Percentiles rank a stretch among this genome's conserved stretches.
These are phyloP conservation scores for Phytopythium cucurbitacearum DNA, from an alignment of 352 stramenopile genomes.

Conservation along the genomic window DNA sequence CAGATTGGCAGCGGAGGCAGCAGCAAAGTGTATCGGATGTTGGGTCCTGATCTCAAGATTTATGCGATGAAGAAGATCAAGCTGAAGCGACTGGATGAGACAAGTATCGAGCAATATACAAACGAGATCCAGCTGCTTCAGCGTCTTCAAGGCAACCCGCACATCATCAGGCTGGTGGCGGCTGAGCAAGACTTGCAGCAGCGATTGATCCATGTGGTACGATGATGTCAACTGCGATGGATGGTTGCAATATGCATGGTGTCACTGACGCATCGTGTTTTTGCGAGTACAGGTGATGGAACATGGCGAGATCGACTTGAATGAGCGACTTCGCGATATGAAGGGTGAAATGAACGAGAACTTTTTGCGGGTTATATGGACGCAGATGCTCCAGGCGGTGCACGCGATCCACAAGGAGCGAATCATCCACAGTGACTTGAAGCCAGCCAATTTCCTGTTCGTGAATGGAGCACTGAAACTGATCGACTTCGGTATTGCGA, in stretches of 20 bases:
- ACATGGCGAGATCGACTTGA: constrained; percentile 96
- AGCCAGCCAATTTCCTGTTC: constrained; percentile 97
- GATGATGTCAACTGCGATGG: background rate
- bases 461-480: constrained; percentile 94
- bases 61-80: constrained; percentile 99
- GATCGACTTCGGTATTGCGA: constrained; percentile 98
- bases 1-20: constrained; percentile 96
- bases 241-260: background rate
- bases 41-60: constrained; percentile 91
- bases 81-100: constrained; percentile 88
- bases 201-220: constrained; percentile 69
- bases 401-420: constrained; percentile 95
- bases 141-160: constrained; percentile 90
- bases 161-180: constrained; percentile 96
- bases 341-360: constrained; percentile 93
- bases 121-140: constrained; percentile 97
- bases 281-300: constrained; percentile 90
- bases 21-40: constrained; percentile 96
- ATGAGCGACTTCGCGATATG: constrained; percentile 85
- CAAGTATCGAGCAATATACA: constrained; percentile 92
- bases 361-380: constrained; percentile 97
- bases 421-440: constrained; percentile 96
- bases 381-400: constrained; percentile 98
- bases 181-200: constrained; percentile 90
- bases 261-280: background rate